Evolutionary conservation across 768 basidiomycete species (phyloP).

Genomic region (Trametopsis cervina): DNA sequence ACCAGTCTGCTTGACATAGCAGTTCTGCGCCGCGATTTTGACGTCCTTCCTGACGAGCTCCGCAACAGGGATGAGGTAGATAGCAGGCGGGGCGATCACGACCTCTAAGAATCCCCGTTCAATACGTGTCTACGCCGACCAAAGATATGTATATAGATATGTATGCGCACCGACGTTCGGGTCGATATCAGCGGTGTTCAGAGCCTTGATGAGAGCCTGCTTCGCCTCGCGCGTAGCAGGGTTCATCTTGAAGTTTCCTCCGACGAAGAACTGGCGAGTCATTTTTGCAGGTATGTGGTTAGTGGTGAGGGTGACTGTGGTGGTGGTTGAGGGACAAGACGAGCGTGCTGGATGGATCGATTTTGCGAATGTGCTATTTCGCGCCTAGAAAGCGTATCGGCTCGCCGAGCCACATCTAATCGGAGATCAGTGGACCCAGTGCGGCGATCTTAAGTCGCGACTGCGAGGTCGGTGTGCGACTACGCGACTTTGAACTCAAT

Average conservation of each 20-base stretch:
- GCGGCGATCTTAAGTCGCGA: too few species aligned
- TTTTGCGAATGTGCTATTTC: too few species aligned
- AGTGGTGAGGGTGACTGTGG: conserved; percentile 1
- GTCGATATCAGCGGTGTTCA: conserved; percentile 81
- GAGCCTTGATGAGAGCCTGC: conserved; percentile 51
- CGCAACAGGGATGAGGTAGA: conserved; percentile 78
- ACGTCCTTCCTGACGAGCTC: conserved; percentile 56
- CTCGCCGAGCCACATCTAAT: too few species aligned
- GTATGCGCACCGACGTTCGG: conserved; percentile 56
- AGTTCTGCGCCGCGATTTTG: conserved; percentile 87
- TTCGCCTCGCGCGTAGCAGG: conserved; percentile 61
- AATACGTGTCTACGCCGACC: not conserved
- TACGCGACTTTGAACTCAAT: too few species aligned
- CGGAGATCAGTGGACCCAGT: too few species aligned
- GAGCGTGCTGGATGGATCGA: too few species aligned
- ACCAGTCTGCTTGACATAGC: conserved; percentile 72
- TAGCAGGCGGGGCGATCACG: conserved; percentile 83
- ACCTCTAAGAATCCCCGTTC: conserved; percentile 53
- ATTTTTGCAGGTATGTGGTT: conserved; percentile 26
- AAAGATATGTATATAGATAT: not conserved
- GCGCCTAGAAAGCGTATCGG: too few species aligned
- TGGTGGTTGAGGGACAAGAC: too few species aligned
- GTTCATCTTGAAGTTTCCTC: conserved; percentile 99
- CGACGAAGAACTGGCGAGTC: conserved; percentile 88
- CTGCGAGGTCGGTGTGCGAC: too few species aligned